Evolutionary conservation across 139 green algal species (phyloP), one percentile per base, ranked within the genome.

Genomic region (Axilococcus clingmanii): DNA sequence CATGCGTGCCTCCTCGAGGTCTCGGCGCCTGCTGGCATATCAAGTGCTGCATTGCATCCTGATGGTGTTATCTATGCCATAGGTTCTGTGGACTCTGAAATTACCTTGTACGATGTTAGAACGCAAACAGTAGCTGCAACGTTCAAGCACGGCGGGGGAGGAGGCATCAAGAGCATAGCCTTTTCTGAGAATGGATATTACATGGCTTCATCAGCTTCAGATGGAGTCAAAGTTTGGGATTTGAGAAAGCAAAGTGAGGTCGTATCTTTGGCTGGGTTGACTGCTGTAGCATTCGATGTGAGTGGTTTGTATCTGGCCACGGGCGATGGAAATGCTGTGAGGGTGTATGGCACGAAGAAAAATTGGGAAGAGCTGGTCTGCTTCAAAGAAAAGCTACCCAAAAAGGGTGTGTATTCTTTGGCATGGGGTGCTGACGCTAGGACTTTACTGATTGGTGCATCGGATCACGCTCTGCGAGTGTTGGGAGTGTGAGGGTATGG

Each of bases 121-220:
- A 60, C 69, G 11, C 80, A 93, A 66, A 94, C 88, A 69, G 72
- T 31, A 6, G 69, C 95, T 40, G 80, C 84, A 20, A 84, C 77
- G 17, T 89, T 94, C 43, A 75, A 89, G 28, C n/a, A n/a, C n/a
- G 70, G 72, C 4, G 80, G 94, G 48, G 55, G 55, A 16, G 73
- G 69, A 16, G 36, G 71, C 17, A 67, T 96, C 15, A 71, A 57
- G 7, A 48, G 46, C 24, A 64, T 96, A 8, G 74, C 65, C 23
- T 96, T 96, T 66, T 84, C 63, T 19, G 89, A 97, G 55, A 97
- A 97, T 59, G 65, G 89, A 84, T 96, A 94, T 75, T 85, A 86
- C 72, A 63, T 96, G 63, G 89, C 89, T 3, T 78, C 77, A 6
- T 70, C 74, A 7, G 75, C 74, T 7, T 48, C 59, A 16, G 82